Conservation (phyloP, 2,329 filamentous ascomycete genomes). For the Scedosporium aurantiacum region DNA sequence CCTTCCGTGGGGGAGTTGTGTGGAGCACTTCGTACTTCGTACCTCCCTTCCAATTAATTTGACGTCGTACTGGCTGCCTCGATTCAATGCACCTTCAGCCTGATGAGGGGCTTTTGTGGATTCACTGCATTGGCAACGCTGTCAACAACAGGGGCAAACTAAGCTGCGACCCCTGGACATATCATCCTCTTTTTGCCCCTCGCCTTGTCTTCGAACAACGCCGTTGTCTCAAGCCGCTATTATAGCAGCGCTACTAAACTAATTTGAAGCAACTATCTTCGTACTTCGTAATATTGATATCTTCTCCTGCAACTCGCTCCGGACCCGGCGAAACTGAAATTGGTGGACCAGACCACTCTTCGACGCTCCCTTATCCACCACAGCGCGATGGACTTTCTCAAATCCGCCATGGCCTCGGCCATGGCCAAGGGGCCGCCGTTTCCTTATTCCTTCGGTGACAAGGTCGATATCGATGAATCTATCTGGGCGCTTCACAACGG, state of each 20-base stretch:
- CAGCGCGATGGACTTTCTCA: conserved; percentile 83
- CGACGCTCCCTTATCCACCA: neutral
- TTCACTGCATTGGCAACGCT: neutral
- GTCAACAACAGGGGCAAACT: neutral
- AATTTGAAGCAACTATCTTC: too few species aligned
- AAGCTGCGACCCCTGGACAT: neutral
- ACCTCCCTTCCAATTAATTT: neutral
- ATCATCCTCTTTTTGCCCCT: neutral
- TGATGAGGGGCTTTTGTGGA: neutral
- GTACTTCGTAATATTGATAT: too few species aligned
- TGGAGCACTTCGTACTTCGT: neutral
- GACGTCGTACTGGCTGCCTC: neutral
- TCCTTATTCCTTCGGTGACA: conserved; percentile 85
- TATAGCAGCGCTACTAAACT: too few species aligned
- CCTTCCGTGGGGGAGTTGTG: neutral
- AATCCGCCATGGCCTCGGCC: conserved; percentile 91
- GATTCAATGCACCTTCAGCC: neutral
- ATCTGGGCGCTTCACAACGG: conserved; percentile 97
- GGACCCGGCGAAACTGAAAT: too few species aligned
- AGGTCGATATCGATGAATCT: conserved; percentile 82
- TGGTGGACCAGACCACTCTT: neutral
- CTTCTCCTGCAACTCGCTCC: too few species aligned
- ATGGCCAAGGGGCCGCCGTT: conserved; percentile 92
- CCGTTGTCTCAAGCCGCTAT: too few species aligned
- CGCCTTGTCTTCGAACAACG: too few species aligned